phyloP scores from a whole-genome alignment of 2,329 filamentous ascomycete species.

The Pseudocercospora cruenta region DNA sequence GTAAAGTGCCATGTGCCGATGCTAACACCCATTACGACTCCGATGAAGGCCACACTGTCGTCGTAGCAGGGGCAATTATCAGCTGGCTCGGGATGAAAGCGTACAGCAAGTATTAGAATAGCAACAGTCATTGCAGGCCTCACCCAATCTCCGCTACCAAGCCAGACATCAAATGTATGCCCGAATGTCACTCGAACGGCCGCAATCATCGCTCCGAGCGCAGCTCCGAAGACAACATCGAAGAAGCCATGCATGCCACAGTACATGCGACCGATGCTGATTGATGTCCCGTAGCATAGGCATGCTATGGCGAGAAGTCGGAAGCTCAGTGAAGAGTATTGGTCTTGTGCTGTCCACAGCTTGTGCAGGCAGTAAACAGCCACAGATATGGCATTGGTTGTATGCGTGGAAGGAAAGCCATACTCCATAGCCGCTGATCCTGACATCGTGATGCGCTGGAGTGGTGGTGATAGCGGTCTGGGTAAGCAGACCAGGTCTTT shows the following conservation, averaged over 20 bases:
- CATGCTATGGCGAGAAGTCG: constrained; percentile 54
- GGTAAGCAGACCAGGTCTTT: constrained; percentile 95
- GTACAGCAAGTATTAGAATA: constrained; percentile 65
- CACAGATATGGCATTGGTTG: constrained; percentile 93
- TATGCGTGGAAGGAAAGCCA: constrained; percentile 95
- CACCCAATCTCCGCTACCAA: constrained; percentile 67
- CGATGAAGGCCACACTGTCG: constrained; percentile 90
- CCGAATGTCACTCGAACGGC: constrained; percentile 60
- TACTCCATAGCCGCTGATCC: constrained; percentile 94
- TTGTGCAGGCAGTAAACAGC: constrained; percentile 79
- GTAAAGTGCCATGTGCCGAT: constrained; percentile 79
- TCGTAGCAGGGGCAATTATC: constrained; percentile 98
- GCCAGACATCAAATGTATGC: constrained; percentile 67
- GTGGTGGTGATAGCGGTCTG: constrained; percentile 84
- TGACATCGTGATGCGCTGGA: constrained; percentile 96
- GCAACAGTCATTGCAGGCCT: constrained; percentile 67
- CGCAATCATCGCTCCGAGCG: constrained; percentile 70
- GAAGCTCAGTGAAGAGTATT: constrained; percentile 56
- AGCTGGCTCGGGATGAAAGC: constrained; percentile 88
- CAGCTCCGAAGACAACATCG: constrained; percentile 80
- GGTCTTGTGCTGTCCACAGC: constrained; percentile 67
- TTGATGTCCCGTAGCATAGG: constrained; percentile 86
- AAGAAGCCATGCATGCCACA: constrained; percentile 99
- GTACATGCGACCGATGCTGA: constrained; percentile 88
- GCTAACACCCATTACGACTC: constrained; percentile 83